These are phyloP conservation scores for Cercospora zeina DNA, from an alignment of 2,329 filamentous ascomycete species.

Conservation along the genomic window DNA sequence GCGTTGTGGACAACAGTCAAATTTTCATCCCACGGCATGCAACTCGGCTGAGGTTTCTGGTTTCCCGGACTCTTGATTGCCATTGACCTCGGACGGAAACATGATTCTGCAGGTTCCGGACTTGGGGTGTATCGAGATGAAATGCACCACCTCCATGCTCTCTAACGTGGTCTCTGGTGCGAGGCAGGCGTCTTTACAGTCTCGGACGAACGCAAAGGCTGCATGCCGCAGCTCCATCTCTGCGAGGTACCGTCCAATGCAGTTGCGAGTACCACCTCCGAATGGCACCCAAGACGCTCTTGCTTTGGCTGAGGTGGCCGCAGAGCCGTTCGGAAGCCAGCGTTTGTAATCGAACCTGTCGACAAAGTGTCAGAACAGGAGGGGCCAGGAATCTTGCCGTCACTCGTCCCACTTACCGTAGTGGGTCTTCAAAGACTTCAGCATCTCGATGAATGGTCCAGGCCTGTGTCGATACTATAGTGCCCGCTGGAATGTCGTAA, in stretches of 20 bases:
- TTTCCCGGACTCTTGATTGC: too few species aligned
- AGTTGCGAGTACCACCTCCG: constrained; percentile 30
- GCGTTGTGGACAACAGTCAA: too few species aligned
- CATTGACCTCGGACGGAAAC: too few species aligned
- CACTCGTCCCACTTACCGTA: constrained; percentile 19
- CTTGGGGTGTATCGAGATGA: constrained; percentile 35
- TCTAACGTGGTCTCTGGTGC: constrained; percentile 29
- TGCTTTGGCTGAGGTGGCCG: constrained; percentile 18
- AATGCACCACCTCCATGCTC: constrained; percentile 36
- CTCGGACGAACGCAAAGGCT: constrained; percentile 32
- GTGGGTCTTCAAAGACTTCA: constrained; percentile 28
- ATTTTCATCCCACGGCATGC: too few species aligned
- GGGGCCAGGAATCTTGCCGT: constrained; percentile 7
- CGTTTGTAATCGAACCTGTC: constrained; percentile 29
- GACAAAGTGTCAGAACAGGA: not conserved
- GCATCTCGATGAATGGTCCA: constrained; percentile 35
- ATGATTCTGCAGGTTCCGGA: not conserved
- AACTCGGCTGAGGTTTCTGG: too few species aligned
- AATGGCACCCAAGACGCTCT: constrained; percentile 32
- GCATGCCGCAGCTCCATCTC: constrained; percentile 35
- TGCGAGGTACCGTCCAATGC: constrained; percentile 36
- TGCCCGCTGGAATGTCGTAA: constrained; percentile 31
- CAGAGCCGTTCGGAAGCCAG: constrained; percentile 20
- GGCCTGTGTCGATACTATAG: constrained; percentile 31
- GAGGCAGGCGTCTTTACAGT: constrained; percentile 28